phyloP scores from a whole-genome alignment of 768 basidiomycete species.

The Kondoa subrosea region DNA sequence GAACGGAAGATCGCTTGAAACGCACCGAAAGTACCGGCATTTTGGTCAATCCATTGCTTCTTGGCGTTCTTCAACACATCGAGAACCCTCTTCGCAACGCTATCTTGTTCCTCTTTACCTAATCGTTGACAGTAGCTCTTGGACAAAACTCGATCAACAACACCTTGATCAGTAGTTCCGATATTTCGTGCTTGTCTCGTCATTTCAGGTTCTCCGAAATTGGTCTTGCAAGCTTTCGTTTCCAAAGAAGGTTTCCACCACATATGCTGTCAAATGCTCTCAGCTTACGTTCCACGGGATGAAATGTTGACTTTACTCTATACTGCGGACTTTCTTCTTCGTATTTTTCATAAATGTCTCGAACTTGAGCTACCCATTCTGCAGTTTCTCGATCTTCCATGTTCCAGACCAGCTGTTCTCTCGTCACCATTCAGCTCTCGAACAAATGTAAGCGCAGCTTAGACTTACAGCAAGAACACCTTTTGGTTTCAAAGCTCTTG shows the following conservation, averaged over 20 bases:
- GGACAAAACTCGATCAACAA: not conserved
- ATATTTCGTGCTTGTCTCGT: not conserved
- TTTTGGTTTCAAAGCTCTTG: not conserved
- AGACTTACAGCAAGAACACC: not conserved
- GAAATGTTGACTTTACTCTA: not conserved
- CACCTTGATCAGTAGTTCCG: not conserved
- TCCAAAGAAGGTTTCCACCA: not conserved
- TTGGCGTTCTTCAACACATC: not conserved
- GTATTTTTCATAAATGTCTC: not conserved
- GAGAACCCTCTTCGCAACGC: not conserved
- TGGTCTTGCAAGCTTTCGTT: not conserved
- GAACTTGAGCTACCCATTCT: not conserved
- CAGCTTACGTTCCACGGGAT: not conserved
- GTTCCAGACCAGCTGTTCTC: not conserved
- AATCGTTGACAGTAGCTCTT: not conserved
- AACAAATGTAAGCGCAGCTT: not conserved
- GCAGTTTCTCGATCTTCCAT: not conserved
- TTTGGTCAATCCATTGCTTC: not conserved
- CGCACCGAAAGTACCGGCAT: not conserved
- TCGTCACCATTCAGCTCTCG: not conserved
- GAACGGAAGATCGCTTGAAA: not conserved
- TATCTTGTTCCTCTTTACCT: not conserved
- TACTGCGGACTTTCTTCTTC: not conserved
- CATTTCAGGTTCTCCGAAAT: not conserved
- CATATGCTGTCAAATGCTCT: not conserved